Evolutionary conservation across 1,284 basidiomycete genomes (phyloP), one percentile per base, ranked within the genome.

Genomic region (Ganoderma meredithae): DNA sequence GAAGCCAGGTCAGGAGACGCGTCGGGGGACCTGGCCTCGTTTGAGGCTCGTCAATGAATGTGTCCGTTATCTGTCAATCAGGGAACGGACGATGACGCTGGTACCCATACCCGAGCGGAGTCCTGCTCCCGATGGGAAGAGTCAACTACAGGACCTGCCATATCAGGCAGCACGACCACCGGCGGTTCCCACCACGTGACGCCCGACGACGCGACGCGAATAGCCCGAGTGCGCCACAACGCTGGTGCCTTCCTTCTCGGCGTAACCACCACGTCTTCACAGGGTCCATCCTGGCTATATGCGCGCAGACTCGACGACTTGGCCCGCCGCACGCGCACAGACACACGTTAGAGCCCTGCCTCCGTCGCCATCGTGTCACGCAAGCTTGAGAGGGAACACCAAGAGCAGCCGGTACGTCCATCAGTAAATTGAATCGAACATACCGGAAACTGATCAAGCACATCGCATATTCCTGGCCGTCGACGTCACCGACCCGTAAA

Each of bases 61-160:
- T 52, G 47, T 52, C 22, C 22, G 47, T 55, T 55, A 55, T 55
- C 52, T 31, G 52, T 33, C 52, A 33, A 55, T 52, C 47, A 52
- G 47, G 47, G 47, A 52, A 25, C 22, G 47, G 12, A 52, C 12
- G 10, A 52, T 25, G 47, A 52, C 47, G 47, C 25, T 25, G 9
- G 22, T 55, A 19, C 52, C 33, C 19, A 58, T 33, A n/a, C 31
- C 55, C 55, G 33, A 33, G 55, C 55, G 36, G 55, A 58, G 33
- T 58, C 33, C 55, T 52, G 22, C 47, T 52, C 55, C 33, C 36
- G 33, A 39, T 58, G 55, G 55, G 55, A 58, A 58, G 36, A 58
- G 55, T n/a, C 55, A 39, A 58, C 55, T 58, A 58, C 55, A 58
- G 36, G 31, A 36, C 36, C 33, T 58, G 55, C 55, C 55, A 58